Conservation (phyloP, 2,329 filamentous ascomycete genomes). For the Bertia moriformis region DNA sequence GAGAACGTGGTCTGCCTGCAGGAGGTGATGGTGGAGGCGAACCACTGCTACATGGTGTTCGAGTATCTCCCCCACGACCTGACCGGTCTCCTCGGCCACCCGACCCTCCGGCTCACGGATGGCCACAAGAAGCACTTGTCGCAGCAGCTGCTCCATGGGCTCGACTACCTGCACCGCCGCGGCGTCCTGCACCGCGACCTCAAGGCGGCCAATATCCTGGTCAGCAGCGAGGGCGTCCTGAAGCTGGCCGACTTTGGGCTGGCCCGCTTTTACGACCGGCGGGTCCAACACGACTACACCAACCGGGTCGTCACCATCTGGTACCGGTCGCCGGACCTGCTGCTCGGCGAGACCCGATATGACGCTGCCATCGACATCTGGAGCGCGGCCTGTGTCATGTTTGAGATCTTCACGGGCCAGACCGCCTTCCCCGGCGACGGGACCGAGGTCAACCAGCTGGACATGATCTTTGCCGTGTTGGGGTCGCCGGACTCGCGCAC, state of each 20-base stretch:
- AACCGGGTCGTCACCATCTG: slow-evolving; percentile 98
- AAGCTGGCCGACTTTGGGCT: slow-evolving; percentile 95
- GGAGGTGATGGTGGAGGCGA: slow-evolving; percentile 95
- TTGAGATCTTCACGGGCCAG: slow-evolving; percentile 87
- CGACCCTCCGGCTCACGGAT: slow-evolving; percentile 69
- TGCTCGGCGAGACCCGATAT: slow-evolving; percentile 81
- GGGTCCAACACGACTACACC: slow-evolving; percentile 83
- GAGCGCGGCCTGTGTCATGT: slow-evolving; percentile 91
- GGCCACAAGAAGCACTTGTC: slow-evolving; percentile 87
- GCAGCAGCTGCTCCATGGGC: slow-evolving; percentile 79
- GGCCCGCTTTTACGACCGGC: slow-evolving; percentile 89
- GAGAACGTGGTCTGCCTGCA: slow-evolving; percentile 69
- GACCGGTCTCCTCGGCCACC: slow-evolving; percentile 88
- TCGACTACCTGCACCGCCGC: slow-evolving; percentile 82
- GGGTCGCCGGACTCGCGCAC: slow-evolving; percentile 73
- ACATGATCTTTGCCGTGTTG: slow-evolving; percentile 87
- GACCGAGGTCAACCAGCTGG: slow-evolving; percentile 86
- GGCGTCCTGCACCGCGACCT: slow-evolving; percentile 96
- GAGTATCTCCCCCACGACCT: slow-evolving; percentile 95
- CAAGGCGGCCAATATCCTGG: slow-evolving; percentile 92
- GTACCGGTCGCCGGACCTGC: slow-evolving; percentile 84
- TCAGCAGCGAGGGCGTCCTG: slow-evolving; percentile 74
- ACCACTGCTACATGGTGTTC: slow-evolving; percentile 99
- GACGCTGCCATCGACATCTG: slow-evolving; percentile 85
- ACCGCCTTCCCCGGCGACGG: slow-evolving; percentile 93